Conservation (phyloP, 1,139 yeast genomes). For the Yamadazyma dendronema region DNA sequence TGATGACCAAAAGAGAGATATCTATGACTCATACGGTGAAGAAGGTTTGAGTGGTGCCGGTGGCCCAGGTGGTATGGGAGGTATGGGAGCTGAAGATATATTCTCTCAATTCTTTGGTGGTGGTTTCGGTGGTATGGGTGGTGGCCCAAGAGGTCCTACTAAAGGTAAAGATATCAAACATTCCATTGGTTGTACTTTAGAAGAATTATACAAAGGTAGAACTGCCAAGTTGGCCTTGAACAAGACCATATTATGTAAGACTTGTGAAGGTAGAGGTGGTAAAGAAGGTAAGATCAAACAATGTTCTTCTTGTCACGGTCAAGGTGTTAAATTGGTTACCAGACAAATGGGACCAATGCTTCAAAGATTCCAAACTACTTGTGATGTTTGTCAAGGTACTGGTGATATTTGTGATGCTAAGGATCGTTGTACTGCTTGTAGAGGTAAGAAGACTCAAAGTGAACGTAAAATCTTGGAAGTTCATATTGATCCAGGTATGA, state of each 20-base stretch:
- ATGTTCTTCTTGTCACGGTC: constrained; percentile 84
- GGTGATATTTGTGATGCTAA: constrained; percentile 88
- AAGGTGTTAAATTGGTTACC: constrained; percentile 88
- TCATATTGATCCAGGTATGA: constrained; percentile 96
- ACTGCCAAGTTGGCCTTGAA: constrained; percentile 90
- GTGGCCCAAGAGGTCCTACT: constrained; percentile 79
- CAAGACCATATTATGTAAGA: constrained; percentile 83
- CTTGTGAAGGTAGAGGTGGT: constrained; percentile 96
- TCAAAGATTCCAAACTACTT: constrained; percentile 93
- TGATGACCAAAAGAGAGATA: constrained; percentile 83
- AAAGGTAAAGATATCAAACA: constrained; percentile 91
- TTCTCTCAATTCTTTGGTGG: constrained; percentile 92
- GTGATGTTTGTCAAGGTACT: constrained; percentile 90
- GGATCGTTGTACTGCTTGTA: constrained; percentile 86
- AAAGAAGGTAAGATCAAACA: constrained; percentile 86
- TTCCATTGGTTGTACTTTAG: constrained; percentile 79
- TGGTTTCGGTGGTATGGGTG: constrained; percentile 41
- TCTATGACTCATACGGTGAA: constrained; percentile 88
- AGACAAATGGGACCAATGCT: constrained; percentile 99
- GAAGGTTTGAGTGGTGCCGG: constrained; percentile 86
- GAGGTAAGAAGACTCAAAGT: constrained; percentile 81
- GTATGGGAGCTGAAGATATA: constrained; percentile 80
- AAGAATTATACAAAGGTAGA: constrained; percentile 93
- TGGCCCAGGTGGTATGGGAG: constrained; percentile 71
- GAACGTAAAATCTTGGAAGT: constrained; percentile 95